Base-by-base conservation (phyloP, 1,284 basidiomycete species). In the Pisolithus thermaeus region DNA sequence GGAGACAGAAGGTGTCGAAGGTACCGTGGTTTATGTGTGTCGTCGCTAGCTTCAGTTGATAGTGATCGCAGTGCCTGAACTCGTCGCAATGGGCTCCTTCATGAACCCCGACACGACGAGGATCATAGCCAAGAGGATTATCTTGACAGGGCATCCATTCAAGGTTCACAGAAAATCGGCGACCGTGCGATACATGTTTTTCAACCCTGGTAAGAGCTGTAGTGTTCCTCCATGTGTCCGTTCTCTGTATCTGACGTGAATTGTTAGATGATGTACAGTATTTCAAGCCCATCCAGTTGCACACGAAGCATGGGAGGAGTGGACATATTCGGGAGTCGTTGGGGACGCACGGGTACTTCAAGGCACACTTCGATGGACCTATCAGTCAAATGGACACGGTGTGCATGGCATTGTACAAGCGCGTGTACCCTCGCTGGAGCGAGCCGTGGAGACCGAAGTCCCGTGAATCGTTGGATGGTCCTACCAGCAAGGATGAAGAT, bases 321-420 rank as follows among this genome's bases (percentile, higher is more conserved):
- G 96, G 96, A 1, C 93, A 98, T 67, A 93, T 95, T 62, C 81
- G 80, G 35, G 96, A 96, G 70, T 86, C 91, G 6, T 79, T 99
- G n/a, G 96, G 96, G 46, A 98, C 94, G 23, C 96, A 99, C 63
- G 97, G 96, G 11, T 97, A 98, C 72, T 95, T 92, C 78, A 99
- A 99, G 73, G 94, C 93, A 9, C 84, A 93, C 66, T 99, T 99
- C 69, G 96, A 98, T 64, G 92, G 92, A 1, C 90, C 90, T 7
- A 84, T 99, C 60, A 90, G 82, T 62, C 95, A 97, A 73, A 97
- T 98, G 93, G 94, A 96, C 61, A 94, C 92, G 6, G 79, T 95
- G 46, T 93, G 92, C 65, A 87, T 96, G 90, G 81, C 84, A 44
- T 63, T 97, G 53, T 96, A 95, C 72, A 97, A 96, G 70, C 78